Percentiles rank a stretch among this genome's conserved stretches.
phyloP scores from a whole-genome alignment of 2,329 filamentous ascomycete species.

The Gnomoniopsis sp. region DNA sequence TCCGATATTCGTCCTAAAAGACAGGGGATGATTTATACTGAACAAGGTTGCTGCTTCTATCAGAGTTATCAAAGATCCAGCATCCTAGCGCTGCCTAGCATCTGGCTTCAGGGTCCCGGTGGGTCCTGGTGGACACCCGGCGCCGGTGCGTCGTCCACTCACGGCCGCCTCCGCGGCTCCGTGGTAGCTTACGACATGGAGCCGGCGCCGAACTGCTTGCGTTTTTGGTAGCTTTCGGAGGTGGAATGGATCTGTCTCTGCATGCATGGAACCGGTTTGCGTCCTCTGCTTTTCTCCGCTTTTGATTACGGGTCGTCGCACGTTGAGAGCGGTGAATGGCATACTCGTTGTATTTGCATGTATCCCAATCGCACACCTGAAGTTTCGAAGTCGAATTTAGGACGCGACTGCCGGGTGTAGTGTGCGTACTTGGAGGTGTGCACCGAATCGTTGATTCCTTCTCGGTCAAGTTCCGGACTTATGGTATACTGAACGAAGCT shows the following conservation, averaged over 20 bases:
- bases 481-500: too few species aligned
- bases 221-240: neutral
- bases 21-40: neutral
- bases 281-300: constrained; percentile 9
- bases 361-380: too few species aligned
- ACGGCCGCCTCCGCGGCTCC: neutral
- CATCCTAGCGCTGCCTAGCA: neutral
- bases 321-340: constrained; percentile 9
- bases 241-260: neutral
- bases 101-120: neutral
- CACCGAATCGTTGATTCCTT: too few species aligned
- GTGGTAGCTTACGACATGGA: neutral
- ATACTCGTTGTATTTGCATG: neutral
- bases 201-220: neutral
- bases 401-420: too few species aligned
- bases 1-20: too few species aligned
- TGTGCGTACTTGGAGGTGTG: too few species aligned
- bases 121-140: neutral
- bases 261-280: neutral
- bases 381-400: too few species aligned
- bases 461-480: too few species aligned
- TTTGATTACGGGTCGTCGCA: neutral
- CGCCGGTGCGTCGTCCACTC: neutral
- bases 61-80: constrained; percentile 8
- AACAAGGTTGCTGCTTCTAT: neutral